Evolutionary conservation across 345 rosid species (phyloP).

Genomic region (Schrenkiella parvula): DNA sequence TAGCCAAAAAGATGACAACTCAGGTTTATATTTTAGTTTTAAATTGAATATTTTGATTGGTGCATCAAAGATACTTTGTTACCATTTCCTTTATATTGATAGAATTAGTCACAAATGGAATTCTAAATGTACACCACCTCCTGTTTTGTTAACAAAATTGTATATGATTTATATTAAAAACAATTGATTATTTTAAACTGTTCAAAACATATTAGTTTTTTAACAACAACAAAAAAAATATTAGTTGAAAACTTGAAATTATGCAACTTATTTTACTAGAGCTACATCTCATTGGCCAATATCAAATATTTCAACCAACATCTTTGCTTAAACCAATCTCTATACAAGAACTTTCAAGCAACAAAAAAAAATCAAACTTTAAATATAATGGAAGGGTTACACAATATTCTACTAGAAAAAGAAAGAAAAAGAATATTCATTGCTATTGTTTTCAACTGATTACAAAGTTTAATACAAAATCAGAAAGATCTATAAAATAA

Average conservation of each 20-base stretch:
- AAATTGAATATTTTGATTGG: constrained; percentile 8
- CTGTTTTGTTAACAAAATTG: neutral
- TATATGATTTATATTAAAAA: too few species aligned
- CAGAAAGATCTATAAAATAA: neutral
- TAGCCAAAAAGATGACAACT: neutral
- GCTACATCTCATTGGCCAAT: neutral
- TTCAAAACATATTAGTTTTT: neutral
- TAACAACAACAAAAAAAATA: too few species aligned
- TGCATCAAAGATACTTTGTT: constrained; percentile 7
- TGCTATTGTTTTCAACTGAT: constrained; percentile 1
- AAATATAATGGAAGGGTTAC: neutral
- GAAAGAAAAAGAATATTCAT: neutral
- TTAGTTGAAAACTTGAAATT: neutral
- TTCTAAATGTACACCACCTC: neutral
- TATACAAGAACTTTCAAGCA: neutral
- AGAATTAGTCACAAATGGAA: neutral
- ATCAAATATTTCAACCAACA: neutral
- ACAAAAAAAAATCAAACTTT: neutral
- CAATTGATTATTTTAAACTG: too few species aligned
- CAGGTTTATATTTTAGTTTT: neutral
- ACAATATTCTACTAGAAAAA: neutral
- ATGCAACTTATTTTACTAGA: neutral
- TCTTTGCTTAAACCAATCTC: neutral
- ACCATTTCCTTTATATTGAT: neutral
- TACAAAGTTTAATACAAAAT: neutral